Evolutionary conservation across 73 alveolate genomes (phyloP).

Genomic region (Paramecium biaurelia): DNA sequence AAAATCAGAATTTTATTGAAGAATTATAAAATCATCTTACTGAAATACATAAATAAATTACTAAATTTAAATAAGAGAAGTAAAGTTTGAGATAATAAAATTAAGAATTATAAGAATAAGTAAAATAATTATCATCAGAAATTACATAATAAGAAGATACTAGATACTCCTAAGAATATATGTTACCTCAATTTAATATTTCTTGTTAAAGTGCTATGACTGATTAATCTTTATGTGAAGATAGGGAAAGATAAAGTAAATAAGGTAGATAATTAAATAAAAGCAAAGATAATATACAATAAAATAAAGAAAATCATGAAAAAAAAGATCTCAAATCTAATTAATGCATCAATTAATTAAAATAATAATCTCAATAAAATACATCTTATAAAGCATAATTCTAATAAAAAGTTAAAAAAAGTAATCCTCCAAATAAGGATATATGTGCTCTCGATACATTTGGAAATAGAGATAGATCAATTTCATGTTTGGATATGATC

Average conservation of each 20-base stretch:
- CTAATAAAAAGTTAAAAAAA: neutral
- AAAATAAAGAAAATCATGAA: neutral
- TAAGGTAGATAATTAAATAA: neutral
- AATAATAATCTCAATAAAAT: neutral
- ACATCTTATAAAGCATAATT: neutral
- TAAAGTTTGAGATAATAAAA: neutral
- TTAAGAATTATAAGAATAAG: neutral
- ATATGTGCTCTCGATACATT: neutral
- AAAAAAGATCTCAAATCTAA: neutral
- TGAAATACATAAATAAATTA: neutral
- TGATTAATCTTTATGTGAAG: neutral
- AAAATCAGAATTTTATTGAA: conserved; percentile 24
- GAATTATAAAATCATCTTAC: neutral
- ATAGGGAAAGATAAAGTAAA: neutral
- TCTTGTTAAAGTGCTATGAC: neutral
- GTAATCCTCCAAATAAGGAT: neutral
- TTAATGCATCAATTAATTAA: conserved; percentile 13
- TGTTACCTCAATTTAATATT: neutral
- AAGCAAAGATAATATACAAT: neutral
- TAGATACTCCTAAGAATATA: neutral
- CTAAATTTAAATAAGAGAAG: neutral
- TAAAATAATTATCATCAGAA: neutral
- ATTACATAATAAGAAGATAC: neutral
- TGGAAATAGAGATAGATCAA: conserved; percentile 29
- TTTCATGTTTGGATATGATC: conserved; percentile 19